A percentile compares a stretch with the other conserved stretches of the same genome.
Evolutionary conservation across 805 yeast species (phyloP).

Genomic region (Nakazawaea ambrosiae): DNA sequence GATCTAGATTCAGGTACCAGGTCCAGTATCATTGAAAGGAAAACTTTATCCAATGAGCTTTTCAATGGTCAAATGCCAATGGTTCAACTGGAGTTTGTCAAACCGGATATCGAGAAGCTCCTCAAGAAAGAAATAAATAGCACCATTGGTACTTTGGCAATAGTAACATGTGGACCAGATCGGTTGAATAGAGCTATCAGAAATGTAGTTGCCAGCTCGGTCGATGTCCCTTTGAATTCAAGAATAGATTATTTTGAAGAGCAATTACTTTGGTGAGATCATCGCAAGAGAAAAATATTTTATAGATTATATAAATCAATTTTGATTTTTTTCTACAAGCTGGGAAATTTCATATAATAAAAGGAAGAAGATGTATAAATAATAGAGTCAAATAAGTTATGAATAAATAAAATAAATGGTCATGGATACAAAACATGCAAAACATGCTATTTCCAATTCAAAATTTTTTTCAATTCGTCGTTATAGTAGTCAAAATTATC

Average conservation of each 20-base stretch:
- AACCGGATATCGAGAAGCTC: slow-evolving; percentile 19
- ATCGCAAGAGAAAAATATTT: not conserved
- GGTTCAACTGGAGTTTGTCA: slow-evolving; percentile 19
- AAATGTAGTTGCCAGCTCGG: slow-evolving; percentile 22
- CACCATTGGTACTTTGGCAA: slow-evolving; percentile 21
- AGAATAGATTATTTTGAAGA: slow-evolving; percentile 30
- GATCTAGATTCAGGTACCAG: no score
- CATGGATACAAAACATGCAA: no score
- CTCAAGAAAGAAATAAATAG: slow-evolving; percentile 15
- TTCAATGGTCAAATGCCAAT: slow-evolving; percentile 13
- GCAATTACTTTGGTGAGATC: slow-evolving; percentile 30
- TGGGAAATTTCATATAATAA: no score
- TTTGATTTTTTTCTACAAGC: no score
- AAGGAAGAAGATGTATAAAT: no score
- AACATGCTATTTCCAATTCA: slow-evolving; percentile 18
- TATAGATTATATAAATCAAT: not conserved
- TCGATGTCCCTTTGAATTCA: slow-evolving; percentile 13
- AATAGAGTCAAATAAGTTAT: no score
- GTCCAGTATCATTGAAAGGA: not conserved
- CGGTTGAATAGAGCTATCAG: slow-evolving; percentile 27
- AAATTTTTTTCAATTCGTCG: slow-evolving; percentile 28
- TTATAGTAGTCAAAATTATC: slow-evolving; percentile 59
- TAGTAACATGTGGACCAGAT: slow-evolving; percentile 31
- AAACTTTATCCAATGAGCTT: slow-evolving; percentile 13
- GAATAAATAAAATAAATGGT: no score